These are phyloP conservation scores for Prunus mira DNA, from an alignment of 306 rosid species.

Conservation along the genomic window DNA sequence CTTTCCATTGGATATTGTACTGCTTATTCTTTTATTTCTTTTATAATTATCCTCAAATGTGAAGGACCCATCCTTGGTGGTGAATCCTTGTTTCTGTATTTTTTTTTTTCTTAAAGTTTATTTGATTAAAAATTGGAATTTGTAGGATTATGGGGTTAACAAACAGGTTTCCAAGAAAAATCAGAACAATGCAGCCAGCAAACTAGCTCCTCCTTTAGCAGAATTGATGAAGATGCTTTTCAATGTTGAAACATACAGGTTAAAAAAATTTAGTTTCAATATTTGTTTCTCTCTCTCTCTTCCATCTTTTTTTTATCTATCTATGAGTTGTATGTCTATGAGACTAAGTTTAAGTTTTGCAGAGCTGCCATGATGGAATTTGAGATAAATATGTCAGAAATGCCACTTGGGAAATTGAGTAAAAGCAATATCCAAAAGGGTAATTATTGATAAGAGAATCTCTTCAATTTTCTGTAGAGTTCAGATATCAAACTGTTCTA, in stretches of 20 bases:
- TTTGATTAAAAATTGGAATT: conserved; percentile 25
- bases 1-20: conserved; percentile 93
- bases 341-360: conserved; percentile 47
- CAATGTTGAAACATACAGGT: conserved; percentile 97
- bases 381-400: conserved; percentile 94
- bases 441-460: conserved; percentile 19
- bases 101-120: background rate
- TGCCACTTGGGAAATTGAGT: conserved; percentile 99
- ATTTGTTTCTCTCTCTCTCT: background rate
- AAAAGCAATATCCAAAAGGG: conserved; percentile 86
- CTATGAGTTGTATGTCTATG: conserved; percentile 11
- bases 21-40: conserved; percentile 11
- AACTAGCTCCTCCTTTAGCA: conserved; percentile 60
- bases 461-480: background rate
- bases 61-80: conserved; percentile 8
- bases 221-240: conserved; percentile 93
- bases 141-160: conserved; percentile 91
- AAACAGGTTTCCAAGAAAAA: conserved; percentile 59
- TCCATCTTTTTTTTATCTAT: background rate
- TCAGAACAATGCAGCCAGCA: conserved; percentile 39
- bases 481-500: background rate
- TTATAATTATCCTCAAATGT: conserved; percentile 8
- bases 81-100: conserved; percentile 3
- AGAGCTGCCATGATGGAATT: conserved; percentile 99
- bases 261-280: conserved; percentile 4